phyloP scores from a whole-genome alignment of 495 filamentous ascomycete species.

The Cairneyella variabilis region DNA sequence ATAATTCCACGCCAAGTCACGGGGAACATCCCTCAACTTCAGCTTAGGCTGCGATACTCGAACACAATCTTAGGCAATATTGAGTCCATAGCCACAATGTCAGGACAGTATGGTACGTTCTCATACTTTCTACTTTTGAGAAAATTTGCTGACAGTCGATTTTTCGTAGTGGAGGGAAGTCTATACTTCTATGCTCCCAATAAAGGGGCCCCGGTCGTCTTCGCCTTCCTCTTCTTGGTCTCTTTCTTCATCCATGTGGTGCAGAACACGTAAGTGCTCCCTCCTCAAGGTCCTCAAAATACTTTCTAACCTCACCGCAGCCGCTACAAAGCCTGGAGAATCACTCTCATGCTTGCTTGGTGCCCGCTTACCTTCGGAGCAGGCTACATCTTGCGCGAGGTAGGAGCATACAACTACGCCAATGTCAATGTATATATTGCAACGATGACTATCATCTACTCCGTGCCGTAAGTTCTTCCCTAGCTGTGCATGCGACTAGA shows the following conservation, averaged over 20 bases:
- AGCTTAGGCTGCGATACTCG: neutral
- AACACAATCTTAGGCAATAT: neutral
- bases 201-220: constrained; percentile 64
- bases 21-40: neutral
- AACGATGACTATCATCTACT: constrained; percentile 46
- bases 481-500: neutral
- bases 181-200: constrained; percentile 70
- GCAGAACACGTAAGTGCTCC: constrained; percentile 54
- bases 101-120: constrained; percentile 1
- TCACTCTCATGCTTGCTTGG: constrained; percentile 50
- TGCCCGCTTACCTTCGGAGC: constrained; percentile 38
- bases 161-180: constrained; percentile 38
- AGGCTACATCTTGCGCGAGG: constrained; percentile 54
- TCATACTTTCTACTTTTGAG: neutral
- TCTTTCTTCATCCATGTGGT: constrained; percentile 56
- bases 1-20: neutral
- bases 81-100: neutral
- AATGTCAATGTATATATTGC: constrained; percentile 54
- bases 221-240: constrained; percentile 56
- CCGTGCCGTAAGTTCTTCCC: constrained; percentile 52
- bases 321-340: constrained; percentile 42
- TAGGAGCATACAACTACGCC: constrained; percentile 55
- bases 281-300: neutral
- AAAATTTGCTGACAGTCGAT: neutral
- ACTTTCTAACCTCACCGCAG: constrained; percentile 15